Percentiles rank a stretch among this genome's conserved stretches.
phyloP scores from a whole-genome alignment of 371 early-diverging fungal species.

The Mucor indicus region DNA sequence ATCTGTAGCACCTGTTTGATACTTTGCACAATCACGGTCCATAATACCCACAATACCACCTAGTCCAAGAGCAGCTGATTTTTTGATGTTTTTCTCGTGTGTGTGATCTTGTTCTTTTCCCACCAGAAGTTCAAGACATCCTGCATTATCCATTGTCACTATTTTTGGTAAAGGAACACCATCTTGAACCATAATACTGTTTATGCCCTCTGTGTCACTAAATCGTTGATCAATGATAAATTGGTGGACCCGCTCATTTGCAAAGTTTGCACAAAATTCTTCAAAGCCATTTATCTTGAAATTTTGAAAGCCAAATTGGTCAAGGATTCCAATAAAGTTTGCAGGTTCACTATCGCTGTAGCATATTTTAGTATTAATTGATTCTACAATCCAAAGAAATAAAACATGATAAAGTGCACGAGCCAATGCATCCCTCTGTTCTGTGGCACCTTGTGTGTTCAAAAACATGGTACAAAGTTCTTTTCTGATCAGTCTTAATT shows the following conservation, averaged over 20 bases:
- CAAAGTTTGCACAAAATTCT: slow-evolving; percentile 83
- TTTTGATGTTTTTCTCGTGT: slow-evolving; percentile 16
- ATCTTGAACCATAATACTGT: slow-evolving; percentile 23
- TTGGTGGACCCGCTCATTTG: slow-evolving; percentile 76
- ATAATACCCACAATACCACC: slow-evolving; percentile 68
- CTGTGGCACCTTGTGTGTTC: slow-evolving; percentile 59
- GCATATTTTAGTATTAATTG: slow-evolving; percentile 71
- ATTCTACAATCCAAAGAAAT: slow-evolving; percentile 76
- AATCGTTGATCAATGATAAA: slow-evolving; percentile 76
- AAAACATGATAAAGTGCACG: slow-evolving; percentile 73
- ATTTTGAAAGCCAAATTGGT: slow-evolving; percentile 73
- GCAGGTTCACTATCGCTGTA: slow-evolving; percentile 55
- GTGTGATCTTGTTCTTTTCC: slow-evolving; percentile 29
- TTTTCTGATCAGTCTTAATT: slow-evolving; percentile 48
- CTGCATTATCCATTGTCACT: slow-evolving; percentile 58
- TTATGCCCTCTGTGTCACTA: slow-evolving; percentile 32
- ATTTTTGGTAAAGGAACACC: slow-evolving; percentile 47
- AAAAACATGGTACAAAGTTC: slow-evolving; percentile 83
- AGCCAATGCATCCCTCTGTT: slow-evolving; percentile 66
- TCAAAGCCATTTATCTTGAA: slow-evolving; percentile 65
- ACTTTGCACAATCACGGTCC: slow-evolving; percentile 46
- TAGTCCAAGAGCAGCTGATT: slow-evolving; percentile 35
- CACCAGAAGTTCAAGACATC: slow-evolving; percentile 59
- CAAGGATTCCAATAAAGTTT: slow-evolving; percentile 71
- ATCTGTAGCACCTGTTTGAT: slow-evolving; percentile 36